These are phyloP conservation scores for Nicotiana benthamiana DNA, from an alignment of 257 asterid genomes.

Conservation along the genomic window DNA sequence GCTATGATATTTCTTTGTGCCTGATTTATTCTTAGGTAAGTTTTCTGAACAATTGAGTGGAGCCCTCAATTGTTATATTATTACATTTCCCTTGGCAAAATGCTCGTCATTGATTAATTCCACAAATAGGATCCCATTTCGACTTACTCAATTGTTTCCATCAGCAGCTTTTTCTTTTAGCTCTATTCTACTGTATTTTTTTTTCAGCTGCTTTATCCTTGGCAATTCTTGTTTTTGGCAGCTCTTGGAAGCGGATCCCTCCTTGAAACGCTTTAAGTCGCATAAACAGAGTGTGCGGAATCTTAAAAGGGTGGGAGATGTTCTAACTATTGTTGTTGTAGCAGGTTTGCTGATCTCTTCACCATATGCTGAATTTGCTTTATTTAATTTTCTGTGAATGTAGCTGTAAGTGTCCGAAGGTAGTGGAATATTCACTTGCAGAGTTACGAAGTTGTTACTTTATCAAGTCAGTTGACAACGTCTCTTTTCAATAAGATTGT, in stretches of 20 bases:
- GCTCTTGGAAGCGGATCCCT: constrained; percentile 68
- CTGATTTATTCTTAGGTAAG: too few relatives aligned
- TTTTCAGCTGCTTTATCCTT: constrained; percentile 1
- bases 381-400: not conserved
- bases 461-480: not conserved
- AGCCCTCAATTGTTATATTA: not conserved
- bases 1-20: not conserved
- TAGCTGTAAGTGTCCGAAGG: not conserved
- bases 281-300: constrained; percentile 47
- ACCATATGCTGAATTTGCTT: not conserved
- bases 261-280: constrained; percentile 61
- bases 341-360: constrained; percentile 44
- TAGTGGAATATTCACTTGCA: too few relatives aligned
- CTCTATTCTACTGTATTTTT: not conserved
- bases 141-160: not conserved
- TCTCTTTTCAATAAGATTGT: not conserved
- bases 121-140: not conserved
- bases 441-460: not conserved
- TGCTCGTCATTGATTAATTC: not conserved
- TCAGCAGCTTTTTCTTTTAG: too few relatives aligned
- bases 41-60: too few relatives aligned
- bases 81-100: not conserved
- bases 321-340: constrained; percentile 56
- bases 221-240: constrained; percentile 25
- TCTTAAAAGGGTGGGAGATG: constrained; percentile 58